phyloP scores from a whole-genome alignment of 306 rosid species.

The Hylodesmum podocarpum region DNA sequence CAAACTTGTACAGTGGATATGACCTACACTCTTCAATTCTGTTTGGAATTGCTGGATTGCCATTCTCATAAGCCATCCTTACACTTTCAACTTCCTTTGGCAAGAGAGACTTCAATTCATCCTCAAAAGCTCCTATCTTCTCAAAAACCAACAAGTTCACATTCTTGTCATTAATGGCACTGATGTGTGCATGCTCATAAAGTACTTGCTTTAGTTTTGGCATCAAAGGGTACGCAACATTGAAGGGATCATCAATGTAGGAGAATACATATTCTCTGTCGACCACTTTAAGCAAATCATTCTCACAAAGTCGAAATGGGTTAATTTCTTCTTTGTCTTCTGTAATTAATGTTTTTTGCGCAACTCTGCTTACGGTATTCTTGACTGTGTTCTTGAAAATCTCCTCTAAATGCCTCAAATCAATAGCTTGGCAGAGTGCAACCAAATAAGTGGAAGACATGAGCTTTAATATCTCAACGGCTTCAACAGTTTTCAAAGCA shows the following conservation, averaged over 20 bases:
- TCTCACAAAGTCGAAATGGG: slow-evolving; percentile 28
- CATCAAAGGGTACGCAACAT: slow-evolving; percentile 35
- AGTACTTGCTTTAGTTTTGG: slow-evolving; percentile 49
- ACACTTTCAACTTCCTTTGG: slow-evolving; percentile 47
- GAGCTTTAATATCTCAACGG: slow-evolving; percentile 46
- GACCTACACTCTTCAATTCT: slow-evolving; percentile 51
- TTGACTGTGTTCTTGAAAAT: slow-evolving; percentile 28
- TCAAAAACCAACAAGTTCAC: slow-evolving; percentile 32
- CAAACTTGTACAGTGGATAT: slow-evolving; percentile 54
- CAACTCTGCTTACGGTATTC: slow-evolving; percentile 31
- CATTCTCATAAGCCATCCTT: slow-evolving; percentile 42
- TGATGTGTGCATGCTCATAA: slow-evolving; percentile 40
- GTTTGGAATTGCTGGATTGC: slow-evolving; percentile 38
- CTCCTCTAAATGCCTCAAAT: slow-evolving; percentile 55
- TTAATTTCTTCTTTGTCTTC: slow-evolving; percentile 21
- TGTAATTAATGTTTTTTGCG: slow-evolving; percentile 24
- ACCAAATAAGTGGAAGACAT: slow-evolving; percentile 48
- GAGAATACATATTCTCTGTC: slow-evolving; percentile 46
- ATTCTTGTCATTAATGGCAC: slow-evolving; percentile 31
- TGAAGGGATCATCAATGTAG: slow-evolving; percentile 49
- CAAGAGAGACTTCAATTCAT: slow-evolving; percentile 33
- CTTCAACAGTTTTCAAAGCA: slow-evolving; percentile 46
- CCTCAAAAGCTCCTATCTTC: slow-evolving; percentile 46
- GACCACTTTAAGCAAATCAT: slow-evolving; percentile 41
- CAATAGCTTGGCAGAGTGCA: slow-evolving; percentile 59